Percentiles rank a stretch among this genome's conserved stretches.
These are phyloP conservation scores for Akanthomyces lecanii DNA, from an alignment of 2,329 filamentous ascomycete genomes.

Conservation along the genomic window DNA sequence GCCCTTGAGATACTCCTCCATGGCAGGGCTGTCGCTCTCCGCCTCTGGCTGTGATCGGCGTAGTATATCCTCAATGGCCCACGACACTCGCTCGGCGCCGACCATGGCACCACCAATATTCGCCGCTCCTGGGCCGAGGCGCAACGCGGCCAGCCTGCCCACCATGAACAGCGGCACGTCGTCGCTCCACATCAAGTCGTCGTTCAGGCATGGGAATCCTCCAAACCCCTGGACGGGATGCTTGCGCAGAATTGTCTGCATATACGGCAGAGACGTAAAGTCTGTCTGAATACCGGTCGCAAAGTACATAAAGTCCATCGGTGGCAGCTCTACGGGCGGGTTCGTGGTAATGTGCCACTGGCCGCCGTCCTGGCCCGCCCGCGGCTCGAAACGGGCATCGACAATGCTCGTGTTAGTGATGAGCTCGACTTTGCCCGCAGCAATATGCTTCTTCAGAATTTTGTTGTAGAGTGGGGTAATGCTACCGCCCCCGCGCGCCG, in stretches of 20 bases:
- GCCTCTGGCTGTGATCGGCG: conserved; percentile 19
- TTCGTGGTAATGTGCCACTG: conserved; percentile 45
- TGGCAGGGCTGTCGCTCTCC: conserved; percentile 10
- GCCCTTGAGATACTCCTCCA: conserved; percentile 15
- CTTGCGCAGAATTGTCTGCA: conserved; percentile 54
- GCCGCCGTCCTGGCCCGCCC: conserved; percentile 29
- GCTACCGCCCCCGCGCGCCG: conserved; percentile 70
- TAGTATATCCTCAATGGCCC: conserved; percentile 59
- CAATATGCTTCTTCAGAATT: conserved; percentile 57
- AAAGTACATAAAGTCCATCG: conserved; percentile 67
- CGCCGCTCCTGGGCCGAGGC: conserved; percentile 66
- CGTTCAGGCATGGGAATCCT: conserved; percentile 68
- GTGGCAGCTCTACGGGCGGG: conserved; percentile 49
- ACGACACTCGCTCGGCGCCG: conserved; percentile 69
- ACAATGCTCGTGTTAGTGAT: conserved; percentile 54
- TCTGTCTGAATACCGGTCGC: conserved; percentile 69
- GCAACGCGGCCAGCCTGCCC: conserved; percentile 62
- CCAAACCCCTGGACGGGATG: conserved; percentile 59
- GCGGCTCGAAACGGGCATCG: conserved; percentile 45
- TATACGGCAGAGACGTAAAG: conserved; percentile 55
- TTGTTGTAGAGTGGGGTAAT: conserved; percentile 66
- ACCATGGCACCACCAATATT: conserved; percentile 71
- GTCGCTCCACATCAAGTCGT: conserved; percentile 71
- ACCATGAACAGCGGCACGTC: conserved; percentile 71
- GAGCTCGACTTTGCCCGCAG: conserved; percentile 48